A percentile compares a stretch with the other conserved stretches of the same genome.
Evolutionary conservation across 208 protist species (phyloP).

Genomic region (Blastocrithidia nonstop): DNA sequence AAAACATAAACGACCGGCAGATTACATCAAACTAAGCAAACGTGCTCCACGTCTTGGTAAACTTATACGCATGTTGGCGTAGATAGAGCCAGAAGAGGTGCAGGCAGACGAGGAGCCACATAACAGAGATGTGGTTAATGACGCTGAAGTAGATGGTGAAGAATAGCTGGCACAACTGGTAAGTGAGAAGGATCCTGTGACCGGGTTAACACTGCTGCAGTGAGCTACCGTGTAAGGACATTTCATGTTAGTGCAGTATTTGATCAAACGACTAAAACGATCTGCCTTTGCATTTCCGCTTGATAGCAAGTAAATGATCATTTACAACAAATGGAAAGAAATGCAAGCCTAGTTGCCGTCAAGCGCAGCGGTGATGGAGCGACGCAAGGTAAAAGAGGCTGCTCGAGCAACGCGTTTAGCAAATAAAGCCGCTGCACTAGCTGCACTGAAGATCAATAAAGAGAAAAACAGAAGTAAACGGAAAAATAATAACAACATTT

Average conservation of each 20-base stretch:
- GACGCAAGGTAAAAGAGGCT: slow-evolving; percentile 48
- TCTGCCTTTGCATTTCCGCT: slow-evolving; percentile 67
- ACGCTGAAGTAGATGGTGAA: no score
- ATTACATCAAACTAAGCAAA: slow-evolving; percentile 48
- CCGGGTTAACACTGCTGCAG: slow-evolving; percentile 71
- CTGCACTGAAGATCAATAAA: no score
- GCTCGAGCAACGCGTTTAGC: slow-evolving; percentile 37
- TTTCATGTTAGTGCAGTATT: slow-evolving; percentile 73
- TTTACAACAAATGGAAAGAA: slow-evolving; percentile 76
- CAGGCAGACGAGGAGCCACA: no score
- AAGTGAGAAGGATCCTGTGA: slow-evolving; percentile 67
- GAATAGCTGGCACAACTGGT: slow-evolving; percentile 59
- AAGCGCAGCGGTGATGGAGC: slow-evolving; percentile 49
- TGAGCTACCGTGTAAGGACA: slow-evolving; percentile 76
- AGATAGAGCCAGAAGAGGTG: no score
- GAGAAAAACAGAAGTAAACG: slow-evolving; percentile 1
- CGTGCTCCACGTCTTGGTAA: slow-evolving; percentile 48
- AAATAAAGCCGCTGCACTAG: no score
- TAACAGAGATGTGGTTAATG: no score
- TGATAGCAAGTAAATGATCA: slow-evolving; percentile 44
- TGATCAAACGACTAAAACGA: slow-evolving; percentile 60
- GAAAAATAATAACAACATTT: not conserved
- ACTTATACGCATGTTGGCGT: slow-evolving; percentile 65
- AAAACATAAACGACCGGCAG: slow-evolving; percentile 12
- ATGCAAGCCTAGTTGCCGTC: slow-evolving; percentile 68